Evolutionary conservation across 108 stramenopile genomes (phyloP), one percentile per base, ranked within the genome.

Genomic region (Stephanodiscus triporus): DNA sequence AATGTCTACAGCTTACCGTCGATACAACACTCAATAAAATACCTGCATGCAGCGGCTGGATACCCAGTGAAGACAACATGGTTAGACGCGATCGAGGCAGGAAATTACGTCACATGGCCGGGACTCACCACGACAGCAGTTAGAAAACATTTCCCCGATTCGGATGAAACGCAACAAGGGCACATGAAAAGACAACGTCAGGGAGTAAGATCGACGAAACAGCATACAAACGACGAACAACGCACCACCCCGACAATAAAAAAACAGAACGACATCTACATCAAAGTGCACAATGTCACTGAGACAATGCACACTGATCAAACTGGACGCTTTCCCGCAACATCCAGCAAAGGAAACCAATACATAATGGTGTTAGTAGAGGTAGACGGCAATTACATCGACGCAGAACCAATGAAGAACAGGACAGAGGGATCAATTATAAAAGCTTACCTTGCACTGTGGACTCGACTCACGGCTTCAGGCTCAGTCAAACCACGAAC

Each of bases 301-400:
- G 49, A 68, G 4, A 68, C 66, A 4, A 55, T 78, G 16, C 66
- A 60, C 32, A 45, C 54, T 16, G 70, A 78, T 14, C 77, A 78
- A 57, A 78, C 77, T 16, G 76, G 76, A 22, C 26, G 60, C 34
- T 71, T 71, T 20, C 70, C 76, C 24, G 54, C 63, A 4, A 47
- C 27, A 38, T 63, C 58, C 0, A 50, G 56, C 14, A 20, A 53
- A 19, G 69, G 70, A 29, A 57, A 63, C 30, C 50, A 49, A 14
- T 77, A 70, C 32, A 40, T 76, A 1, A 76, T 76, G 75, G 58
- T 69, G 19, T 59, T 30, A 16, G 16, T 16, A 6, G 30, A 63
- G 4, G 42, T 63, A 13, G 70, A 71, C 22, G 24, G 59, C 10
- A 71, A 71, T 36, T 60, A 60, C 36, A 71, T 61, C 29, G 49